These are phyloP conservation scores for Aspergillus ochraceus DNA, from an alignment of 2,329 filamentous ascomycete species.

Conservation along the genomic window DNA sequence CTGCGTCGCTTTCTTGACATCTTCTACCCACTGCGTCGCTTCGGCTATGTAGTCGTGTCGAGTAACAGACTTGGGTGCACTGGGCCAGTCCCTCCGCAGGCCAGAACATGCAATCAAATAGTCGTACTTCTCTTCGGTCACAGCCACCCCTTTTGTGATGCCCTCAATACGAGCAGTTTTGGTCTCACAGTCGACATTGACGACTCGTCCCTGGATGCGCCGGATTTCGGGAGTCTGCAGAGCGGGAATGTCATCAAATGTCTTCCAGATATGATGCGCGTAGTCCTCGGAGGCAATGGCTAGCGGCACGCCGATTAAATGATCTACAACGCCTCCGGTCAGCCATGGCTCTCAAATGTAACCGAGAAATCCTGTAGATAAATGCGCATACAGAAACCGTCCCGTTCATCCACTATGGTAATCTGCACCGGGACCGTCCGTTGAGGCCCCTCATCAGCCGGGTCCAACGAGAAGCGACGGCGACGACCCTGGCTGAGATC, in stretches of 20 bases:
- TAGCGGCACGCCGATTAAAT: slow-evolving; percentile 1
- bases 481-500: slow-evolving; percentile 59
- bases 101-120: slow-evolving; percentile 70
- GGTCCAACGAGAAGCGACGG: background rate
- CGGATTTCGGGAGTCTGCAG: background rate
- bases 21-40: background rate
- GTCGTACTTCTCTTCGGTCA: slow-evolving; percentile 42
- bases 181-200: background rate
- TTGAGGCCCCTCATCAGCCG: background rate
- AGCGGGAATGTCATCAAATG: background rate
- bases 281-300: background rate
- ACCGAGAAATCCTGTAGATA: background rate
- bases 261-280: background rate
- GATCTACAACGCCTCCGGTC: background rate
- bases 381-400: slow-evolving; percentile 67
- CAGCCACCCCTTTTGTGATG: background rate
- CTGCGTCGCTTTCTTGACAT: background rate
- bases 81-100: slow-evolving; percentile 66
- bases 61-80: slow-evolving; percentile 65
- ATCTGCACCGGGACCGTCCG: slow-evolving; percentile 46
- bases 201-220: background rate
- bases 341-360: too few species aligned
- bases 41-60: slow-evolving; percentile 55
- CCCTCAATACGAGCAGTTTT: background rate
- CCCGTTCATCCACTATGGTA: slow-evolving; percentile 71